phyloP scores from a whole-genome alignment of 192 early-diverging fungal species.

The Mortierella hygrophila region DNA sequence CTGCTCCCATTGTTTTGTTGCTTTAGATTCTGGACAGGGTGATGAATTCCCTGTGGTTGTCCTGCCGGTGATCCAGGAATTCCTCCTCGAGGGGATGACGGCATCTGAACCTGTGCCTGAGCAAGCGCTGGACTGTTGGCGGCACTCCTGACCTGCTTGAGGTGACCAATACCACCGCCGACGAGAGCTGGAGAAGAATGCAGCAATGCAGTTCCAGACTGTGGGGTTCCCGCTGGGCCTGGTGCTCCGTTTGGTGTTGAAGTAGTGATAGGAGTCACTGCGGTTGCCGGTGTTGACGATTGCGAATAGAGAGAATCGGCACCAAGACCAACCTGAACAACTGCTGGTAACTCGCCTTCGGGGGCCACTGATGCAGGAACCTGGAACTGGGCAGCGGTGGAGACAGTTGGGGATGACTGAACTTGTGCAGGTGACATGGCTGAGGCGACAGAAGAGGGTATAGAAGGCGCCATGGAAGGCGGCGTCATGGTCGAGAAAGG shows the following conservation, averaged over 20 bases:
- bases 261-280: not conserved
- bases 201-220: not conserved
- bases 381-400: conserved; percentile 12
- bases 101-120: conserved; percentile 29
- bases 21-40: conserved; percentile 23
- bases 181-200: conserved; percentile 25
- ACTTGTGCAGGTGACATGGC: conserved; percentile 2
- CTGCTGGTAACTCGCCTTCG: not conserved
- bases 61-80: conserved; percentile 31
- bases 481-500: not conserved
- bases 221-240: not conserved
- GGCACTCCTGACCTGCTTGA: conserved; percentile 21
- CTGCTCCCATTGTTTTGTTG: conserved; percentile 17
- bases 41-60: conserved; percentile 12
- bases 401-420: conserved; percentile 2
- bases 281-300: not conserved
- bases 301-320: conserved; percentile 12
- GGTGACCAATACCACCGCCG: not conserved
- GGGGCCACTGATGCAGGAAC: not conserved
- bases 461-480: conserved; percentile 8
- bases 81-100: conserved; percentile 13
- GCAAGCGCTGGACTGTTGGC: conserved; percentile 34
- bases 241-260: conserved; percentile 5
- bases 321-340: not conserved
- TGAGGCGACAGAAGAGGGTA: conserved; percentile 26